Percentiles rank a stretch among this genome's conserved stretches.
These are phyloP conservation scores for Rhodotorula sp. DNA, from an alignment of 1,284 basidiomycete genomes.

Conservation along the genomic window DNA sequence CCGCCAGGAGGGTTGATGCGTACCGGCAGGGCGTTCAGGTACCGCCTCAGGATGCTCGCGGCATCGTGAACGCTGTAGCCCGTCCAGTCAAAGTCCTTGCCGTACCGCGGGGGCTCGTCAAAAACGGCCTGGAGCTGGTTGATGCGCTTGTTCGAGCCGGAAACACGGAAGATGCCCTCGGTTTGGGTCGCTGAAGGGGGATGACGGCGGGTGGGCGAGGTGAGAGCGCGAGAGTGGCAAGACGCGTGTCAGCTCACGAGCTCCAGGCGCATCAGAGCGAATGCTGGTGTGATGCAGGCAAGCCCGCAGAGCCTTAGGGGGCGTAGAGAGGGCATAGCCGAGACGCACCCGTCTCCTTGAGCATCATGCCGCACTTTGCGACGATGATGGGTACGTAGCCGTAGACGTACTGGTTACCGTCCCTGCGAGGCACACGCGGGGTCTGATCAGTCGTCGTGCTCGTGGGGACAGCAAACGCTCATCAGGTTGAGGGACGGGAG, in stretches of 20 bases:
- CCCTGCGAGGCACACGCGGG: slow-evolving; percentile 8
- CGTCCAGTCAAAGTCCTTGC: slow-evolving; percentile 90
- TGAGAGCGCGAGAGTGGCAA: no score
- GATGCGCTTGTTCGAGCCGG: slow-evolving; percentile 91
- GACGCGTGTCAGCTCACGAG: no score
- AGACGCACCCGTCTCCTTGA: slow-evolving; percentile 79
- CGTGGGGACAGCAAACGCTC: neutral
- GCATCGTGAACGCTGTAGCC: slow-evolving; percentile 92
- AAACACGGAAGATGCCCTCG: slow-evolving; percentile 93
- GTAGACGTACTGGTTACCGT: slow-evolving; percentile 51
- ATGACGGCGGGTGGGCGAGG: neutral
- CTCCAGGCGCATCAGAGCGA: no score
- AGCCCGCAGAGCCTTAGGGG: neutral
- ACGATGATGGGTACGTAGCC: slow-evolving; percentile 94
- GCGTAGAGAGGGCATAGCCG: neutral
- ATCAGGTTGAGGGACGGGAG: slow-evolving; percentile 10
- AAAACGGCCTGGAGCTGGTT: slow-evolving; percentile 89
- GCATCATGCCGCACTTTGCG: slow-evolving; percentile 89
- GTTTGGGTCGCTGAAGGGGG: slow-evolving; percentile 74
- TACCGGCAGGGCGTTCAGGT: slow-evolving; percentile 94
- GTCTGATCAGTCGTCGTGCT: no score
- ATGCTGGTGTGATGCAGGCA: no score
- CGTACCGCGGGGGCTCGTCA: slow-evolving; percentile 81
- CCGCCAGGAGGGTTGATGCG: slow-evolving; percentile 47
- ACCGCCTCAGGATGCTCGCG: slow-evolving; percentile 91